Evolutionary conservation across 495 filamentous ascomycete genomes (phyloP), one percentile per base, ranked within the genome.

Genomic region (Tuber microsphaerosporum): DNA sequence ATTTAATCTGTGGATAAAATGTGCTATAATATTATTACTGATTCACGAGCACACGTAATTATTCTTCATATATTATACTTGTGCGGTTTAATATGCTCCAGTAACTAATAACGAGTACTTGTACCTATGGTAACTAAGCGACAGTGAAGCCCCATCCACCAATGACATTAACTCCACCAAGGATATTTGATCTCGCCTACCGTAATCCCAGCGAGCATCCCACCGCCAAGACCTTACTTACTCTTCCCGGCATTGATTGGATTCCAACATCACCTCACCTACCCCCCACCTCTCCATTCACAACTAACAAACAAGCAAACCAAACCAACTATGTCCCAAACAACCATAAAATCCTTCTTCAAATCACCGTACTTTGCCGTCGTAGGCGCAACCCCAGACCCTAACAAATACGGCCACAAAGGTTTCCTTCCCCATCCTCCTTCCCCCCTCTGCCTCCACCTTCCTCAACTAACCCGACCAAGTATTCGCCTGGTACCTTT

Each of bases 341-440:
- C 87, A 71, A 86, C 89, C 43, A 90, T 94, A 69, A 89, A 89
- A 74, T 86, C 87, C 14, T 97, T 99, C 88, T 97, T 99, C 87
- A 87, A 88, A 41, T 91, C 92, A 26, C 88, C 91, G 46, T 87
- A 88, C 77, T 99, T 93, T 83, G 94, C 94, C 72, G 94, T 99
- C 65, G 93, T 94, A 48, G 94, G 94, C 76, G 95, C 95, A 8
- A 93, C 90, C 85, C 91, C 90, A 69, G 92, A 95, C 84, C 84
- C 92, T 71, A 84, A 86, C 76, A 97, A 97, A 83, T 97, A 91
- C 82, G 95, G 95, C n/a, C 92, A 96, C 85, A 94, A 94, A 86
- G 89, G 94, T 93, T 73, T 48, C 48, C 46, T 31, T 16, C 42
- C 26, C 73, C 51, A 43, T 72, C 65, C 46, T n/a, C 42, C 72